Base-by-base conservation (phyloP, 2,329 filamentous ascomycete species). In the Penicillium oxalicum region DNA sequence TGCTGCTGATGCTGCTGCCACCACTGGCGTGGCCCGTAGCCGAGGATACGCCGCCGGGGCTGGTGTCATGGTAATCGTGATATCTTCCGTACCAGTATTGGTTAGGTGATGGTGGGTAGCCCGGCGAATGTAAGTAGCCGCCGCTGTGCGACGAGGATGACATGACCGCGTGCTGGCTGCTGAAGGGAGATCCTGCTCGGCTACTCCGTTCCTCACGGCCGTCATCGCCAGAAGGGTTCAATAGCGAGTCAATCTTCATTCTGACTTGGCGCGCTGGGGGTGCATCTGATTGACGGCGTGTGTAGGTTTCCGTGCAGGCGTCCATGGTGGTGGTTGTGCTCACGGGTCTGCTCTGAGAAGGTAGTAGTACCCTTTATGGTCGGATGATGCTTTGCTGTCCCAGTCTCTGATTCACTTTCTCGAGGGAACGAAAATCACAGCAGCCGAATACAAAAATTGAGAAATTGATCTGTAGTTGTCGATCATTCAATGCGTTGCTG, bases 221-320 rank as follows among this genome's bases (percentile, higher is more conserved):
- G 35, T 39, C 32, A 26, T 48, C 40, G 11, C 25, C 46, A 2
- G 45, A 39, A 27, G 46, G 66, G 42, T 69, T 69, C 13, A 66
- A 55, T 5, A 68, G 50, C 9, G 63, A 58, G 50, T 67, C 62
- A 47, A 68, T 68, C 35, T 61, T 64, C 63, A 68, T 68, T 44
- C 57, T 60, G 44, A 59, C 63, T 54, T 61, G 60, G 5, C 62
- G 63, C 40, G 54, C 52, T 29, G 61, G 56, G 39, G 60, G 57
- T 47, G 56, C 29, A 32, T 32, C 29, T 32, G 29, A 51, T 11
- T 46, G 50, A 34, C 35, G 42, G 25, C 33, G 42, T 44, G 50
- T 42, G 40, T 51, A 53, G 44, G 50, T 48, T 38, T 61, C 59
- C 46, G 54, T 48, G 25, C 46, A 42, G n/a, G 49, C 40, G 27